Conservation (phyloP, 441 rosid genomes). For the Corymbia calophylla region DNA sequence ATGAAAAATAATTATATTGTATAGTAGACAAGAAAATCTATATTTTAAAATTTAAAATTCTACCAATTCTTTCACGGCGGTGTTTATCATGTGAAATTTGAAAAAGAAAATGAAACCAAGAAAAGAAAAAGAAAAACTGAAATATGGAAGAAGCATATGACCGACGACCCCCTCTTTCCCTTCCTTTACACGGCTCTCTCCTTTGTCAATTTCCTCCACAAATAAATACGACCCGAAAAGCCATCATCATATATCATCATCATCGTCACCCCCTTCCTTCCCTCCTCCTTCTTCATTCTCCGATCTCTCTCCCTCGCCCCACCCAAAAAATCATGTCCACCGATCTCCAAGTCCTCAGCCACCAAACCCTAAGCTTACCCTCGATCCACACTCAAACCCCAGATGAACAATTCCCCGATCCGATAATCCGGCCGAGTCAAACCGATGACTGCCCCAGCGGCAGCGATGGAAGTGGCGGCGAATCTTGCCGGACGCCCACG, state of each 20-base stretch:
- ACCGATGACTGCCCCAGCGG: background rate
- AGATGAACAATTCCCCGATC: background rate
- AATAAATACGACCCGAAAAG: background rate
- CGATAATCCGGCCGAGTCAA: background rate
- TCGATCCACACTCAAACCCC: background rate
- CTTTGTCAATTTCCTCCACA: background rate
- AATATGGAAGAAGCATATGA: background rate
- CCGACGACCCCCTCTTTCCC: background rate
- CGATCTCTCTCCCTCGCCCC: background rate
- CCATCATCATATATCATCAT: background rate
- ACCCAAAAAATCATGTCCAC: background rate
- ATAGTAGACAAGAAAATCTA: background rate
- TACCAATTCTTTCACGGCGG: background rate
- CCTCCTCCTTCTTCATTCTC: background rate
- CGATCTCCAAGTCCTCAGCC: background rate
- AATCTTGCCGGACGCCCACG: background rate
- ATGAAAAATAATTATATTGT: background rate
- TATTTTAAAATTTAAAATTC: background rate
- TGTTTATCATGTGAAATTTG: background rate
- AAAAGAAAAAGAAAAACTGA: background rate
- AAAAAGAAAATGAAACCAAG: background rate
- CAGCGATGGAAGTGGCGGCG: background rate
- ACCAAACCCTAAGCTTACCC: background rate
- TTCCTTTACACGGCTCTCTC: background rate
- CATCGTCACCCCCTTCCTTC: background rate